phyloP scores from a whole-genome alignment of 148 eudicot species.

The Vaccinium vitisidaea region DNA sequence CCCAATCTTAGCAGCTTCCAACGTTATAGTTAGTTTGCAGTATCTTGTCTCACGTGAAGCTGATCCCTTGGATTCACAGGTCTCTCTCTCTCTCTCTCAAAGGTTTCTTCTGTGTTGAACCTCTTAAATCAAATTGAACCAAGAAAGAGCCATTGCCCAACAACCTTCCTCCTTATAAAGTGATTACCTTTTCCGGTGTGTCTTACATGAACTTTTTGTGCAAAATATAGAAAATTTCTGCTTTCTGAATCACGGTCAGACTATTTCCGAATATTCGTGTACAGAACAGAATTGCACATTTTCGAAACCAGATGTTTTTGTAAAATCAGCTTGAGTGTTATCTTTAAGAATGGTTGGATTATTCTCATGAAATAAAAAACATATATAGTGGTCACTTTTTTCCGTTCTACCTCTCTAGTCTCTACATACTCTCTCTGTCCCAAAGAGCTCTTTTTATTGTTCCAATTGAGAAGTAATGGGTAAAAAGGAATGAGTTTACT shows the following conservation, averaged over 20 bases:
- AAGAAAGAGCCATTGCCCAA: background rate
- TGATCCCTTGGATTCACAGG: constrained; percentile 86
- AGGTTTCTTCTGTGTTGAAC: background rate
- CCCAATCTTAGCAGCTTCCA: constrained; percentile 79
- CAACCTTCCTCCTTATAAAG: background rate
- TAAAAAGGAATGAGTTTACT: too few relatives aligned
- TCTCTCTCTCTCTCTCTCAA: background rate
- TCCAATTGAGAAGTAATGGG: too few relatives aligned
- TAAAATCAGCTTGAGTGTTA: background rate
- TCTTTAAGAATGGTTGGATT: background rate
- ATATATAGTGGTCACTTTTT: background rate
- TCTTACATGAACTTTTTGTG: background rate
- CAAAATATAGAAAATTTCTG: background rate
- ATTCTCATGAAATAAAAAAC: background rate
- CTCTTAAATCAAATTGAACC: background rate
- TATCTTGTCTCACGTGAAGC: constrained; percentile 88
- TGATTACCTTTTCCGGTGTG: background rate
- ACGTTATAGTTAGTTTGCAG: constrained; percentile 63
- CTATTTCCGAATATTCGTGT: background rate
- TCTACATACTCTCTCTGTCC: too few relatives aligned
- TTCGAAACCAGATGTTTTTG: background rate
- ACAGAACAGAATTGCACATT: background rate
- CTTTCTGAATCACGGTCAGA: background rate
- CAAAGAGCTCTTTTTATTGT: too few relatives aligned
- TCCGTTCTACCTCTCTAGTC: background rate